Conservation (phyloP, 2,329 filamentous ascomycete species). For the Aureobasidium leucospermi region DNA sequence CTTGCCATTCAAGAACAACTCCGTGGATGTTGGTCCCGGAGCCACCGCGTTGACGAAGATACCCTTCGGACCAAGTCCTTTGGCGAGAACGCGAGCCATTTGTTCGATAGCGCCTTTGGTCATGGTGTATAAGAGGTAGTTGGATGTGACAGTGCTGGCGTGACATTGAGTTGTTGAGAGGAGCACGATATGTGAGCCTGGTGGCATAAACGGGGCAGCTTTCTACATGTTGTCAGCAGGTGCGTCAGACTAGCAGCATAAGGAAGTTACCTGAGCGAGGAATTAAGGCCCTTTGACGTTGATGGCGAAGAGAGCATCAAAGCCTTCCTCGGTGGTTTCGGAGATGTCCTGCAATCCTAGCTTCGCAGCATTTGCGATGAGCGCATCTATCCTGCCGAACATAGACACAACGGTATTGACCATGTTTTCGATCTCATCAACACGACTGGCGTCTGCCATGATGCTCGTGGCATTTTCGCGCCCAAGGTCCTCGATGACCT, state of each 20-base stretch:
- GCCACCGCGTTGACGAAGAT: conserved; percentile 47
- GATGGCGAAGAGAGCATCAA: conserved; percentile 42
- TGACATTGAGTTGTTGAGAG: conserved; percentile 41
- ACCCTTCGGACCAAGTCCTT: conserved; percentile 46
- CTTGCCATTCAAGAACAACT: conserved; percentile 46
- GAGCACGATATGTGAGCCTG: conserved; percentile 45
- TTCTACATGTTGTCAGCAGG: conserved; percentile 31
- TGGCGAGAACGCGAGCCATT: conserved; percentile 48
- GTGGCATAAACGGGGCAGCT: conserved; percentile 44
- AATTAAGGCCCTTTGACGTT: conserved; percentile 55
- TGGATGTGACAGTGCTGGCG: conserved; percentile 34
- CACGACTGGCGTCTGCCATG: conserved; percentile 46
- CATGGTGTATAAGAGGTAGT: conserved; percentile 46
- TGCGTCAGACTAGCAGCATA: background rate
- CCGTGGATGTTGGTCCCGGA: conserved; percentile 49
- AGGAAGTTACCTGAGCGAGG: conserved; percentile 34
- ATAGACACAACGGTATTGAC: conserved; percentile 42
- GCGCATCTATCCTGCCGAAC: conserved; percentile 52
- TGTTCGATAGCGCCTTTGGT: conserved; percentile 56
- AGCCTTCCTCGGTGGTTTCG: conserved; percentile 43
- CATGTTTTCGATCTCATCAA: conserved; percentile 42
- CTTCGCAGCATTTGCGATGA: conserved; percentile 50
- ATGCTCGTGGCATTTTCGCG: conserved; percentile 45
- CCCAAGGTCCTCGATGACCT: conserved; percentile 42
- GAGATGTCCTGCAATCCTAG: conserved; percentile 46